phyloP scores from a whole-genome alignment of 192 early-diverging fungal genomes.

The Coemansia sp. region DNA sequence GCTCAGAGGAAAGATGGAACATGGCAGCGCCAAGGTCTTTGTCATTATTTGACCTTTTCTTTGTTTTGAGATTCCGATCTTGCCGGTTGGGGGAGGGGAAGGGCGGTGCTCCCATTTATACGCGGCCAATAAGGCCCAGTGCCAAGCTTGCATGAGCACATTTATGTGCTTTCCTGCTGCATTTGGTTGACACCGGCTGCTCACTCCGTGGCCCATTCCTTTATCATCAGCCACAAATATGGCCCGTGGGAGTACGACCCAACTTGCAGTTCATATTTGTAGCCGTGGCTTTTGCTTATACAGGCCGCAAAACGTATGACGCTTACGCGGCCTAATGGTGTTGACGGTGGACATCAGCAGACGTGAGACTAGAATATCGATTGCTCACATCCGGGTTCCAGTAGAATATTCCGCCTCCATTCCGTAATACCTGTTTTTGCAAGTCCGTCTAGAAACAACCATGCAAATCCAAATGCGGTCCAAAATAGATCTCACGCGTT shows the following conservation, averaged over 20 bases:
- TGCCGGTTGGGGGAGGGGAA: too few species aligned
- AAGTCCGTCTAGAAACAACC: neutral
- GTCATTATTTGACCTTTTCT: neutral
- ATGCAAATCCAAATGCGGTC: neutral
- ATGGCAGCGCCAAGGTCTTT: neutral
- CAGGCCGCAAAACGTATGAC: neutral
- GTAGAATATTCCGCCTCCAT: neutral
- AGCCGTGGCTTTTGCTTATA: neutral
- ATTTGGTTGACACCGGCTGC: neutral
- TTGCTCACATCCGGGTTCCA: neutral
- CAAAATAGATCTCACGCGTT: neutral
- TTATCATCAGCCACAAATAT: neutral
- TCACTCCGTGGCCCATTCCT: neutral
- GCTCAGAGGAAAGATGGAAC: neutral
- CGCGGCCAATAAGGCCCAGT: neutral
- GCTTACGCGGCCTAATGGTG: neutral
- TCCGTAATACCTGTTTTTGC: neutral
- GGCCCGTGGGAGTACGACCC: neutral
- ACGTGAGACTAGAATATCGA: neutral
- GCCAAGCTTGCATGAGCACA: neutral
- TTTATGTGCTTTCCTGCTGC: neutral
- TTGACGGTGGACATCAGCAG: neutral
- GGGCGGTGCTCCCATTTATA: neutral
- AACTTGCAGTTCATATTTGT: too few species aligned
- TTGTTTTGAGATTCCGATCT: constrained; percentile 2